These are phyloP conservation scores for Fomitopsis pulvina DNA, from an alignment of 768 basidiomycete species.

Conservation along the genomic window DNA sequence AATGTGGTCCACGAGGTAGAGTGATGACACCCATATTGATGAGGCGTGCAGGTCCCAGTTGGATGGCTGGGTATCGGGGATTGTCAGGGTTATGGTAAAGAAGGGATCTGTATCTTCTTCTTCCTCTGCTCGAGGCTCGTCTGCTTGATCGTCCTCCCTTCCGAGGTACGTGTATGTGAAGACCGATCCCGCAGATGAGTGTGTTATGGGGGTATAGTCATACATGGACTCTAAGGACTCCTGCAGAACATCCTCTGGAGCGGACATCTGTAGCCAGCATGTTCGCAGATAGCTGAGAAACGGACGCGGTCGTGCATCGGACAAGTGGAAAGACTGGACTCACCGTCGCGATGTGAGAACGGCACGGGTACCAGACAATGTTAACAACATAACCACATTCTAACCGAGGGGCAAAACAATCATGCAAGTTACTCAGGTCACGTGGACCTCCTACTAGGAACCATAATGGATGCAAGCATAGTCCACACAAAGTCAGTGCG, in stretches of 20 bases:
- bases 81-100: conserved; percentile 38
- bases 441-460: too few species aligned
- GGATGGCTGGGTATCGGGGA: conserved; percentile 57
- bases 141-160: background rate
- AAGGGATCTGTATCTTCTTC: background rate
- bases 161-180: conserved; percentile 38
- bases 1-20: conserved; percentile 62
- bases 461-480: too few species aligned
- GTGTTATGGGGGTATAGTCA: conserved; percentile 51
- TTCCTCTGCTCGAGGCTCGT: background rate
- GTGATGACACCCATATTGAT: conserved; percentile 66
- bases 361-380: too few species aligned
- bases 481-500: too few species aligned
- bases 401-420: too few species aligned
- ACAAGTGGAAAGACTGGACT: too few species aligned
- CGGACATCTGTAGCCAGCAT: conserved; percentile 20
- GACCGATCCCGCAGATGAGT: conserved; percentile 46
- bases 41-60: conserved; percentile 79
- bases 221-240: conserved; percentile 59
- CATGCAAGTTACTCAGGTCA: too few species aligned
- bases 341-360: background rate
- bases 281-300: background rate
- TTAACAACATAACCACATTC: too few species aligned
- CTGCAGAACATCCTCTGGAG: conserved; percentile 65
- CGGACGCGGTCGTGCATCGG: too few species aligned